phyloP scores from a whole-genome alignment of 495 filamentous ascomycete genomes.

The Penicillium tannophilum region DNA sequence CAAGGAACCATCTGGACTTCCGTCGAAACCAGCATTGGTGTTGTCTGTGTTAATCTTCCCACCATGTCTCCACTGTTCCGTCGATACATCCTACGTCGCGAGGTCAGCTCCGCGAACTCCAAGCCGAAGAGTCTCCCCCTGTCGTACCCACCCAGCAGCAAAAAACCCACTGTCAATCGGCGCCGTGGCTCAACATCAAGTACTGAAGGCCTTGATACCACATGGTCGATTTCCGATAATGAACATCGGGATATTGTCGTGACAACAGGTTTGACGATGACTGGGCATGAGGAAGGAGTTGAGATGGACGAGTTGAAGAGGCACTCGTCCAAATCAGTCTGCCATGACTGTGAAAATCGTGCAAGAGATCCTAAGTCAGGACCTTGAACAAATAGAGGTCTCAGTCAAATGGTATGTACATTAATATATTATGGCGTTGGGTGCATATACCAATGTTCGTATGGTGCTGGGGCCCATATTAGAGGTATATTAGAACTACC shows the following conservation, averaged over 20 bases:
- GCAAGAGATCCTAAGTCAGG: not conserved
- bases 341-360: not conserved
- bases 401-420: not conserved
- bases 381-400: not conserved
- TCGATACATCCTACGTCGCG: conserved; percentile 3
- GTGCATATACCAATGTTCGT: not conserved
- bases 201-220: not conserved
- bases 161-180: not conserved
- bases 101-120: not conserved
- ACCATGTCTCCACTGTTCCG: conserved; percentile 2
- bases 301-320: not conserved
- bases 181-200: not conserved
- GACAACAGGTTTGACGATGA: not conserved
- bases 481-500: not conserved
- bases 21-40: conserved; percentile 7
- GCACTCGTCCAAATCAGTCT: not conserved
- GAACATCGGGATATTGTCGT: not conserved
- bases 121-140: not conserved
- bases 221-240: not conserved
- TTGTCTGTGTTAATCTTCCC: conserved; percentile 4
- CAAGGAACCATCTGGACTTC: conserved; percentile 6
- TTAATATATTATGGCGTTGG: not conserved
- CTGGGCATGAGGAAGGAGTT: not conserved
- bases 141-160: not conserved
- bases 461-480: not conserved